phyloP scores from a whole-genome alignment of 139 green algal species.

The Chlorella sp. region DNA sequence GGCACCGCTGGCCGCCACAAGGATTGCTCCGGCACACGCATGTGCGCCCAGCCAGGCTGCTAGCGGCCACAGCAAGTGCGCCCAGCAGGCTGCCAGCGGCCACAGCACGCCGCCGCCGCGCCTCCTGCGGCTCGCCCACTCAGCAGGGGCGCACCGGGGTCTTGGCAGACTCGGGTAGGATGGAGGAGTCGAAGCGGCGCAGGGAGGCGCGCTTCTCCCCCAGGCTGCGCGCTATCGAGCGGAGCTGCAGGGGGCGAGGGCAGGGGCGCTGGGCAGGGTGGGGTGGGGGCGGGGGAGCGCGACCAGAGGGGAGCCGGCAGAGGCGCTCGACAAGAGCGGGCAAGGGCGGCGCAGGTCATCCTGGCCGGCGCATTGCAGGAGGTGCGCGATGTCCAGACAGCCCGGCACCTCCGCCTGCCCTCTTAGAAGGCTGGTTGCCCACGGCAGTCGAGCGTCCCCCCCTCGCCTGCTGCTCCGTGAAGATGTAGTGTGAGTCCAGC shows the following conservation, averaged over 20 bases:
- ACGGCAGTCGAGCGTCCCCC: background rate
- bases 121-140: too few species aligned
- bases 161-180: conserved; percentile 7
- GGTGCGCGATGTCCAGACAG: background rate
- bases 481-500: conserved; percentile 58
- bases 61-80: too few species aligned
- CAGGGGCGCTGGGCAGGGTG: background rate
- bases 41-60: too few species aligned
- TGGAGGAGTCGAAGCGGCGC: conserved; percentile 16
- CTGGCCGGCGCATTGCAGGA: background rate
- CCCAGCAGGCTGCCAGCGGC: too few species aligned
- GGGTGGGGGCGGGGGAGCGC: background rate
- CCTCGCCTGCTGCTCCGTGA: conserved; percentile 32
- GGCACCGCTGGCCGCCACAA: too few species aligned
- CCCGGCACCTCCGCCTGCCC: background rate
- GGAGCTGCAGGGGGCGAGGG: background rate
- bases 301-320: background rate
- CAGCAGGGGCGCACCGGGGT: conserved; percentile 23
- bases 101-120: too few species aligned
- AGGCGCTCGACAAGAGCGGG: background rate
- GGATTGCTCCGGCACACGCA: too few species aligned
- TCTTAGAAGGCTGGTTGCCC: background rate
- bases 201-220: too few species aligned
- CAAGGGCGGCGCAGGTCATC: background rate
- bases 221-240: too few species aligned